phyloP scores from a whole-genome alignment of 2,329 filamentous ascomycete species.

The Phaeosphaeria sp. region DNA sequence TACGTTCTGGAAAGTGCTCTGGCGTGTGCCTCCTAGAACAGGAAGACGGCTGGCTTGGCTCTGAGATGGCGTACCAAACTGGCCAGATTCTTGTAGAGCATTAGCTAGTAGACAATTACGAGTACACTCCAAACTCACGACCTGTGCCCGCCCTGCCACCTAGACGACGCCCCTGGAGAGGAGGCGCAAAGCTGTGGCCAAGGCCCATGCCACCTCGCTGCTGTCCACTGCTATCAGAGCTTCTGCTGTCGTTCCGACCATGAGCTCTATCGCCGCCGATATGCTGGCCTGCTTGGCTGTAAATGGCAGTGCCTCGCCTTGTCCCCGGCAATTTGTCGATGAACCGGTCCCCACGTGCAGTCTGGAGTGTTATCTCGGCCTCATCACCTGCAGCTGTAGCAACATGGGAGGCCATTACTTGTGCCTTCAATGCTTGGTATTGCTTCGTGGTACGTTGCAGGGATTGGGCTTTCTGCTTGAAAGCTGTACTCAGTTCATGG shows the following conservation, averaged over 20 bases:
- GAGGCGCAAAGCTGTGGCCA: constrained; percentile 24
- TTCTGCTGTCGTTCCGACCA: constrained; percentile 28
- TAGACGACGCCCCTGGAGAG: constrained; percentile 26
- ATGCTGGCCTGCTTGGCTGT: constrained; percentile 29
- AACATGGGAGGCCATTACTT: constrained; percentile 61
- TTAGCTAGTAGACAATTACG: constrained; percentile 5
- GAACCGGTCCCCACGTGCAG: constrained; percentile 35
- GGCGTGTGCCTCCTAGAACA: constrained; percentile 35
- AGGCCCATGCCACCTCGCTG: constrained; percentile 27
- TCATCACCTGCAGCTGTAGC: constrained; percentile 62
- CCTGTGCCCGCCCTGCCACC: constrained; percentile 18
- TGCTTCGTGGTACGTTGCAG: constrained; percentile 70
- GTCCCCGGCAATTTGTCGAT: constrained; percentile 39
- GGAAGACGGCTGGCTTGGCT: constrained; percentile 36
- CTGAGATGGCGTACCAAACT: constrained; percentile 35
- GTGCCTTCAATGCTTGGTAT: constrained; percentile 63
- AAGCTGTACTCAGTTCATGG: constrained; percentile 70
- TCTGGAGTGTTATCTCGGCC: constrained; percentile 38
- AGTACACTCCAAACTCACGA: constrained; percentile 25
- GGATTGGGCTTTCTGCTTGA: constrained; percentile 73
- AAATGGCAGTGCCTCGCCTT: constrained; percentile 30
- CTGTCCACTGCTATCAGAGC: constrained; percentile 32
- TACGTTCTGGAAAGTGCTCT: constrained; percentile 25
- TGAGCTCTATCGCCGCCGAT: constrained; percentile 18
- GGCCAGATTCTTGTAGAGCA: constrained; percentile 27